A percentile compares a stretch with the other conserved stretches of the same genome.
phyloP scores from a whole-genome alignment of 2,329 filamentous ascomycete species.

The Fusarium cyanostomum region DNA sequence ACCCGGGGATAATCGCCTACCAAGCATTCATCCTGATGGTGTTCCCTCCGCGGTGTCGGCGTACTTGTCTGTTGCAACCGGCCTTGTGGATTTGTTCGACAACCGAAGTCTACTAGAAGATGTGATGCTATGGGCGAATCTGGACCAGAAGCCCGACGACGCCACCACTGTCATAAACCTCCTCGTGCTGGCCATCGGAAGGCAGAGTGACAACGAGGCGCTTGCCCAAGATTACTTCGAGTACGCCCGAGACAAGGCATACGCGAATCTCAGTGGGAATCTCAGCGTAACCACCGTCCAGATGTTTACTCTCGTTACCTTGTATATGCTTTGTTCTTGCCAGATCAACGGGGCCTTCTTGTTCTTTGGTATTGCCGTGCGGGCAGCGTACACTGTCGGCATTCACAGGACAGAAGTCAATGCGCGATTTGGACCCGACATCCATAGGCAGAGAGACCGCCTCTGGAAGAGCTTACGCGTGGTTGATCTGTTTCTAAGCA shows the following conservation, averaged over 20 bases:
- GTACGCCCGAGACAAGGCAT: conserved; percentile 57
- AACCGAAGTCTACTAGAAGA: conserved; percentile 51
- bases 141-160: conserved; percentile 48
- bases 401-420: conserved; percentile 65
- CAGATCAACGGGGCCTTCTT: conserved; percentile 65
- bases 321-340: conserved; percentile 64
- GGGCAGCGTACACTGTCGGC: conserved; percentile 63
- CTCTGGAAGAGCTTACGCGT: conserved; percentile 64
- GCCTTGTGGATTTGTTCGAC: conserved; percentile 61
- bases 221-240: conserved; percentile 59
- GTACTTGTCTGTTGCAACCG: conserved; percentile 55
- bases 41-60: conserved; percentile 46
- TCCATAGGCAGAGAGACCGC: conserved; percentile 57
- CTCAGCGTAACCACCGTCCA: conserved; percentile 61
- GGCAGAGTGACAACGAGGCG: conserved; percentile 53
- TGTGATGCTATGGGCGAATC: conserved; percentile 54
- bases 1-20: conserved; percentile 36
- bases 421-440: conserved; percentile 57
- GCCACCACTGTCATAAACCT: conserved; percentile 56
- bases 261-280: conserved; percentile 56
- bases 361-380: conserved; percentile 62
- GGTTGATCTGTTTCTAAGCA: conserved; percentile 62
- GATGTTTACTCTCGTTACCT: conserved; percentile 59
- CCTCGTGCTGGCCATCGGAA: conserved; percentile 61
- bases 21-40: conserved; percentile 41